phyloP scores from a whole-genome alignment of 2,329 filamentous ascomycete genomes.

The Piedraia hortae region DNA sequence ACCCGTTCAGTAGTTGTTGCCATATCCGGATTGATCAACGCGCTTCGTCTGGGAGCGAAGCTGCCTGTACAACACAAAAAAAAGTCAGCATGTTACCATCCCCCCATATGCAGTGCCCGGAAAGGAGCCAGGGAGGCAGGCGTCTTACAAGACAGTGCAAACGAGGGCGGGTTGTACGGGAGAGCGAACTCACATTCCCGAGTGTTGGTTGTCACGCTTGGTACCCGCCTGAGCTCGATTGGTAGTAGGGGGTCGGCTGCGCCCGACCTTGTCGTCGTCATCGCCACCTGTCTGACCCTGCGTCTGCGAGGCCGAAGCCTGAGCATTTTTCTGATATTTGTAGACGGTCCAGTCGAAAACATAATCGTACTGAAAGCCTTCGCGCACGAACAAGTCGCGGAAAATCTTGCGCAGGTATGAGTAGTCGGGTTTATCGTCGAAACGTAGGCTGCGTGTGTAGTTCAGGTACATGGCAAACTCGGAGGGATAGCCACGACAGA shows the following conservation, averaged over 20 bases:
- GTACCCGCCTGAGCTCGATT: slow-evolving; percentile 31
- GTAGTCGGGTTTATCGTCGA: slow-evolving; percentile 99
- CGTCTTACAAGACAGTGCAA: slow-evolving; percentile 43
- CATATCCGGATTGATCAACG: slow-evolving; percentile 18
- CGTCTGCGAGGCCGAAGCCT: slow-evolving; percentile 67
- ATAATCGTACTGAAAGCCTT: slow-evolving; percentile 99
- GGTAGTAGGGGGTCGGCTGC: slow-evolving; percentile 23
- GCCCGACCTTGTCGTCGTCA: slow-evolving; percentile 39
- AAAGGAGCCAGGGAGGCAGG: slow-evolving; percentile 44
- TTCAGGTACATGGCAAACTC: slow-evolving; percentile 99
- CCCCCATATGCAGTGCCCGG: slow-evolving; percentile 30
- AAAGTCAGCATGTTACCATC: slow-evolving; percentile 28
- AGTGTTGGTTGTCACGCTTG: slow-evolving; percentile 44
- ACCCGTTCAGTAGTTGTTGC: slow-evolving; percentile 23
- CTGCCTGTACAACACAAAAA: slow-evolving; percentile 17
- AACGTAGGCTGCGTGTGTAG: slow-evolving; percentile 94
- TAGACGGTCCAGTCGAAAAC: slow-evolving; percentile 99
- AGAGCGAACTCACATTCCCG: slow-evolving; percentile 82
- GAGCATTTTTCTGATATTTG: slow-evolving; percentile 98
- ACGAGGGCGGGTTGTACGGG: slow-evolving; percentile 11
- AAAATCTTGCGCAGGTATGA: slow-evolving; percentile 99
- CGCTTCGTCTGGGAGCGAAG: slow-evolving; percentile 21
- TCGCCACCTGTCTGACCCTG: slow-evolving; percentile 31
- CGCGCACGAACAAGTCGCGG: slow-evolving; percentile 93
- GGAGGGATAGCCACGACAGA: slow-evolving; percentile 96